These are phyloP conservation scores for Aegle marmelos DNA, from an alignment of 345 rosid genomes.

Conservation along the genomic window DNA sequence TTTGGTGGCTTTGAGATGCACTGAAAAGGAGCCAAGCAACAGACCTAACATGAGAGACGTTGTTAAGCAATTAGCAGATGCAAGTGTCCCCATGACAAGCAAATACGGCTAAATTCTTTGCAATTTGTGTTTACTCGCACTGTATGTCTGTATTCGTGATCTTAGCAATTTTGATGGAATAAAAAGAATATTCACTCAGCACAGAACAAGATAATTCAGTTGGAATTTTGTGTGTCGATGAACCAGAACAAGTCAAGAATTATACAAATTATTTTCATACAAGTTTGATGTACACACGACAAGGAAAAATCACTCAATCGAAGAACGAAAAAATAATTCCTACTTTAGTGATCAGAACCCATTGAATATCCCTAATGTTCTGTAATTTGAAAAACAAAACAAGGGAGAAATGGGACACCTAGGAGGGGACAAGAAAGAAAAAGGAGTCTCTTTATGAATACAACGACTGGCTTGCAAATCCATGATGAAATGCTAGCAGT, in stretches of 20 bases:
- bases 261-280: slow-evolving; percentile 9
- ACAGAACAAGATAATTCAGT: neutral
- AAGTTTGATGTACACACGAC: no score
- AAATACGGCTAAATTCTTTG: neutral
- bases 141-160: neutral
- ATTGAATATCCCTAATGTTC: slow-evolving; percentile 8
- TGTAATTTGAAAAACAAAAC: neutral
- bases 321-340: neutral
- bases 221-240: neutral
- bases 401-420: neutral
- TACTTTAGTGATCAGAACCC: slow-evolving; percentile 15
- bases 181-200: neutral
- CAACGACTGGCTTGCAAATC: slow-evolving; percentile 17
- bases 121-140: neutral
- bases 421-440: neutral
- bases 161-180: neutral
- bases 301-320: neutral
- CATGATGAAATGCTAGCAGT: slow-evolving; percentile 8
- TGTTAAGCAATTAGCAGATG: slow-evolving; percentile 43
- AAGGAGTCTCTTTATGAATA: slow-evolving; percentile 14
- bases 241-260: slow-evolving; percentile 15
- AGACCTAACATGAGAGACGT: slow-evolving; percentile 77
- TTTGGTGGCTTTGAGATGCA: slow-evolving; percentile 56
- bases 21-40: slow-evolving; percentile 47
- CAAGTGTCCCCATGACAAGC: neutral